Conservation (phyloP, 1,284 basidiomycete species). For the Chiua sp. region DNA sequence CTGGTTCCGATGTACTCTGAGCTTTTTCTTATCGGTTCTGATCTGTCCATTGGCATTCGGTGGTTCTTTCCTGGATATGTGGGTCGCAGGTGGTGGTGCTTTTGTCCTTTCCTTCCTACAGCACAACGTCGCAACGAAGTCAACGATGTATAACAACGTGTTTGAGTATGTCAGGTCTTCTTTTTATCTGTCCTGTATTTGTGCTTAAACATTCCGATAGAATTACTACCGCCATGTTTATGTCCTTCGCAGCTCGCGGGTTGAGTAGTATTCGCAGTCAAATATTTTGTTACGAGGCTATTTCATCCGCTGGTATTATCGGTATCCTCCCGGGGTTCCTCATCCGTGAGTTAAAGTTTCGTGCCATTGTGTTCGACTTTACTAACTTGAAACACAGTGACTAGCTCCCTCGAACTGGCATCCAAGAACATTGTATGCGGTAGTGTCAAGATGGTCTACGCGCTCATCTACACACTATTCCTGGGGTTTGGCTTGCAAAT, state of each 20-base stretch:
- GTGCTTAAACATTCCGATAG: conserved; percentile 44
- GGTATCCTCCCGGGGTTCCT: conserved; percentile 85
- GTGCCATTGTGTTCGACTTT: conserved; percentile 6
- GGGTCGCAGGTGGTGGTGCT: conserved; percentile 73
- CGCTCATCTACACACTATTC: conserved; percentile 89
- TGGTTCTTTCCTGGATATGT: conserved; percentile 84
- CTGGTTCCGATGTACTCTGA: conserved; percentile 64
- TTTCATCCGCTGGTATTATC: conserved; percentile 83
- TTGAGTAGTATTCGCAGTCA: conserved; percentile 75
- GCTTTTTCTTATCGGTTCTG: conserved; percentile 71
- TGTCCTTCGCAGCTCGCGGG: conserved; percentile 81
- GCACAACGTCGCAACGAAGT: conserved; percentile 72
- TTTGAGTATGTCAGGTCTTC: conserved; percentile 78
- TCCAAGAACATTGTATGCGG: conserved; percentile 90
- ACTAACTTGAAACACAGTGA: conserved; percentile 55
- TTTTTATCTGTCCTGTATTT: conserved; percentile 1
- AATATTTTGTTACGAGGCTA: conserved; percentile 88
- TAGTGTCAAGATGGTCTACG: conserved; percentile 90
- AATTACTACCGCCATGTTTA: conserved; percentile 81
- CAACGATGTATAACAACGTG: conserved; percentile 83
- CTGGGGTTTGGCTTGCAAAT: conserved; percentile 90
- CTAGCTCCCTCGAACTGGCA: conserved; percentile 85
- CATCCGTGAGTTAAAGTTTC: conserved; percentile 59
- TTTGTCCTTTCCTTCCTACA: conserved; percentile 72
- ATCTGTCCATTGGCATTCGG: conserved; percentile 87